Evolutionary conservation across 176 grass and related monocot species (phyloP), one percentile per base, ranked within the genome.

Genomic region (Pharus latifolius): DNA sequence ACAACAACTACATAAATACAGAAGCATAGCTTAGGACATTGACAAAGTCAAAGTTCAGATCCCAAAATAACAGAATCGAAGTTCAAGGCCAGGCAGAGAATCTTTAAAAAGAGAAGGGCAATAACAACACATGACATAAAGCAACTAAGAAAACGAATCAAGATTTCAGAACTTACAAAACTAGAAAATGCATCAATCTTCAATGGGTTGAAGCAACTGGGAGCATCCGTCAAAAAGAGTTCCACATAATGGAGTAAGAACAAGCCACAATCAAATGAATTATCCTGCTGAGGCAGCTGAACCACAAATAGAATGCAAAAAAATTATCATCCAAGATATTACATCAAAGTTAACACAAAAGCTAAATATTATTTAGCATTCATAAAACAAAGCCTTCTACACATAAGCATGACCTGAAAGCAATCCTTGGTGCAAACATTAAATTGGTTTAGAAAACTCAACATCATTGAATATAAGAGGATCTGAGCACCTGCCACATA

Each of bases 201-300:
- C 28, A 95, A 73, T 27, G 90, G 90, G 60, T 91, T 86, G 80
- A 99, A 84, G 74, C 41, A 63, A 62, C 41, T 45, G 19, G 96
- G 84, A 95, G 73, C 79, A 80, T 91, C 90, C 78, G 70, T 87
- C 79, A 99, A 64, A 84, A 99, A 99, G 59, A 41, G 79, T 43
- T 99, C 96, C 59, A 91, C 87, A 73, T 88, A 91, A 75, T 99
- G 90, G 67, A 99, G 90, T 59, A 99, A 65, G 69, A 95, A 99
- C 56, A 99, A 73, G 38, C 96, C 96, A 8, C 96, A 99, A 51
- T 99, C 96, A 82, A 84, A 99, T 64, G 87, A 95, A 76, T 99
- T 99, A 67, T 99, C 96, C 74, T 99, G 96, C 74, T 99, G 96
- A 37, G 96, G 96, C 43, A 94, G 75, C 96, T 99, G 74, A 20